Evolutionary conservation across 805 yeast species (phyloP).

Genomic region (Saturnispora zaruensis): DNA sequence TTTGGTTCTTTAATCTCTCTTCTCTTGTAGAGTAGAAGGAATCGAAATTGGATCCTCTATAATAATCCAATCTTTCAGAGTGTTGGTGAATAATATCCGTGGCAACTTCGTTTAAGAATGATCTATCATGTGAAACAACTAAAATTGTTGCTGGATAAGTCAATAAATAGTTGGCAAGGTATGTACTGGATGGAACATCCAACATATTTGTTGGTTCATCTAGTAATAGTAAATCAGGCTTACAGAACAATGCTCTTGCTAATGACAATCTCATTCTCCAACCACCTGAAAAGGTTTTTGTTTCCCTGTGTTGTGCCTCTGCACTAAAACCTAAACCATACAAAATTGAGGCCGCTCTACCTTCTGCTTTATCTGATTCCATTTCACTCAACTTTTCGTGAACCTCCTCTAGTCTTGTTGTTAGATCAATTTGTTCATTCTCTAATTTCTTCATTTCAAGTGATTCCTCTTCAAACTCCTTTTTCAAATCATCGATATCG

Average conservation of each 20-base stretch:
- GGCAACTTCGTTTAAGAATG: constrained; percentile 94
- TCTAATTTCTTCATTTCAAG: constrained; percentile 72
- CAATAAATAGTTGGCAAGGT: constrained; percentile 81
- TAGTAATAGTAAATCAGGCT: constrained; percentile 83
- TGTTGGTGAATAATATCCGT: constrained; percentile 98
- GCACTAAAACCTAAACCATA: constrained; percentile 90
- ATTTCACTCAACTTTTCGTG: constrained; percentile 79
- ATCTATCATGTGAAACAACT: constrained; percentile 96
- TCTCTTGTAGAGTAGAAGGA: constrained; percentile 87
- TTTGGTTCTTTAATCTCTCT: constrained; percentile 88
- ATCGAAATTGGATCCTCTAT: constrained; percentile 90
- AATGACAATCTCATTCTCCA: constrained; percentile 99
- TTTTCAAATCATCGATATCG: constrained; percentile 63
- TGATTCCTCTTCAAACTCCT: constrained; percentile 68
- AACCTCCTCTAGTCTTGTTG: constrained; percentile 66
- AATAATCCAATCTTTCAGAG: constrained; percentile 92
- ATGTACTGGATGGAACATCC: constrained; percentile 98
- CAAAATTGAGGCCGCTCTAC: constrained; percentile 89
- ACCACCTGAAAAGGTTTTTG: constrained; percentile 97
- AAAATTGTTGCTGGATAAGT: constrained; percentile 86
- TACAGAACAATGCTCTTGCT: constrained; percentile 95
- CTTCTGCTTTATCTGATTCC: constrained; percentile 97
- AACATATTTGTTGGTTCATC: constrained; percentile 99
- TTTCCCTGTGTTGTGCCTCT: constrained; percentile 74
- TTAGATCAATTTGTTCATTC: constrained; percentile 83